Percentiles rank a stretch among this genome's conserved stretches.
These are phyloP conservation scores for Suhomyces canberraensis DNA, from an alignment of 805 yeast genomes.

Conservation along the genomic window DNA sequence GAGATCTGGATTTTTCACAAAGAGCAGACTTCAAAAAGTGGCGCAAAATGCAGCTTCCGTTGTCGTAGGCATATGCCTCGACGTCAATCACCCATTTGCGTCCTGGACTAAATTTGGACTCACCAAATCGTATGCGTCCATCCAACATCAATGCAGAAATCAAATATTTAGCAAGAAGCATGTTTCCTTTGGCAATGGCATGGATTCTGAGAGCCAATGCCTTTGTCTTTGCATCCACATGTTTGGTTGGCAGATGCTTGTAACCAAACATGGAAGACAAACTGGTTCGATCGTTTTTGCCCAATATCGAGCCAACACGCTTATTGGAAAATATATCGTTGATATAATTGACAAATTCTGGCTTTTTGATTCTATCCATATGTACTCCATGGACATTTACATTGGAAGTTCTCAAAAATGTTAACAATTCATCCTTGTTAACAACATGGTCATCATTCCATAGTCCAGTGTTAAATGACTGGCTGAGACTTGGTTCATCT, in stretches of 20 bases:
- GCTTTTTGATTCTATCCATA: not conserved
- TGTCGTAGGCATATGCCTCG: not conserved
- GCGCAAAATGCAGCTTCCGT: not conserved
- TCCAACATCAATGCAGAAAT: not conserved
- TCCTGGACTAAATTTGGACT: not conserved
- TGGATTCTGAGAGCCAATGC: not conserved
- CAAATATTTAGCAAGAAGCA: constrained; percentile 1
- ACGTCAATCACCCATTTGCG: constrained; percentile 1
- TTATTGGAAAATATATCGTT: constrained; percentile 1
- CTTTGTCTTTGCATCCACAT: not conserved
- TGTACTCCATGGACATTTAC: not conserved
- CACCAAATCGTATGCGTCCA: constrained; percentile 1
- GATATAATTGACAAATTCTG: not conserved
- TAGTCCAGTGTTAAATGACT: not conserved
- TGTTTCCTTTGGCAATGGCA: not conserved
- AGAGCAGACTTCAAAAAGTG: constrained; percentile 7
- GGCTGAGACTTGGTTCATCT: not conserved
- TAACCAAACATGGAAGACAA: constrained; percentile 3
- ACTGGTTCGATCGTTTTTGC: not conserved
- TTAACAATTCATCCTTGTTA: constrained; percentile 1
- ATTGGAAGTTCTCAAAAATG: constrained; percentile 1
- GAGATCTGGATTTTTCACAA: constrained; percentile 12
- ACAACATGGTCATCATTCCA: constrained; percentile 3
- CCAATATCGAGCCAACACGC: not conserved
- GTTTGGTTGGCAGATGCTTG: not conserved